Evolutionary conservation across 495 filamentous ascomycete species (phyloP).

Genomic region (Hyaloscypha variabilis): DNA sequence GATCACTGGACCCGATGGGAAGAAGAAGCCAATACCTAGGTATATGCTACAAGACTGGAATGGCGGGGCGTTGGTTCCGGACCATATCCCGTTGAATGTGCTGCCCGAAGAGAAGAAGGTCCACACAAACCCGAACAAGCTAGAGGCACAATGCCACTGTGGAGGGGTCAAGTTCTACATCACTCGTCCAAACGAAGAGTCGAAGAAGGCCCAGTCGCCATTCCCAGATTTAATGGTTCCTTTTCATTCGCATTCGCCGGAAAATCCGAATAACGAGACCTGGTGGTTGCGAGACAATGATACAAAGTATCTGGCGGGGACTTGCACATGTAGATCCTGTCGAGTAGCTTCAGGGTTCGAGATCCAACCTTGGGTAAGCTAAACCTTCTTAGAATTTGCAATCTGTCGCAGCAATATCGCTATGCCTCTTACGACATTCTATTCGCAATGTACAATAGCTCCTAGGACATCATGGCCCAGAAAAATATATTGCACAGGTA

Average conservation of each 20-base stretch:
- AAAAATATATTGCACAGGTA: no score
- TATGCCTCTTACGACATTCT: no score
- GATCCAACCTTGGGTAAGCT: slow-evolving; percentile 67
- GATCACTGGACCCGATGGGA: slow-evolving; percentile 41
- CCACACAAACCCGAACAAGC: slow-evolving; percentile 27
- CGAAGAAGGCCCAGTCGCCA: slow-evolving; percentile 44
- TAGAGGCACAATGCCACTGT: slow-evolving; percentile 45
- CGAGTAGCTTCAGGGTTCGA: slow-evolving; percentile 65
- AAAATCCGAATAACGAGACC: slow-evolving; percentile 48
- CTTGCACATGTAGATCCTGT: slow-evolving; percentile 68
- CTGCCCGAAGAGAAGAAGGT: slow-evolving; percentile 33
- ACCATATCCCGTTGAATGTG: slow-evolving; percentile 35
- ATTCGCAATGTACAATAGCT: no score
- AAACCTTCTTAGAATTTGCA: no score
- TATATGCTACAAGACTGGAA: slow-evolving; percentile 29
- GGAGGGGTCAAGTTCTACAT: slow-evolving; percentile 48
- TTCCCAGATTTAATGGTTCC: slow-evolving; percentile 58
- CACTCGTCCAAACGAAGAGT: slow-evolving; percentile 38
- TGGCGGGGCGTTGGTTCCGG: slow-evolving; percentile 41
- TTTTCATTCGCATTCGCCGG: slow-evolving; percentile 36
- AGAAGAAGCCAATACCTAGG: slow-evolving; percentile 41
- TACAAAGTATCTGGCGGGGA: slow-evolving; percentile 62
- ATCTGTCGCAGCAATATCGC: no score
- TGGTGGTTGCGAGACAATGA: slow-evolving; percentile 53
- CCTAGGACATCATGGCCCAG: no score